Conservation (phyloP, 805 yeast genomes). For the Candida tibetensis region DNA sequence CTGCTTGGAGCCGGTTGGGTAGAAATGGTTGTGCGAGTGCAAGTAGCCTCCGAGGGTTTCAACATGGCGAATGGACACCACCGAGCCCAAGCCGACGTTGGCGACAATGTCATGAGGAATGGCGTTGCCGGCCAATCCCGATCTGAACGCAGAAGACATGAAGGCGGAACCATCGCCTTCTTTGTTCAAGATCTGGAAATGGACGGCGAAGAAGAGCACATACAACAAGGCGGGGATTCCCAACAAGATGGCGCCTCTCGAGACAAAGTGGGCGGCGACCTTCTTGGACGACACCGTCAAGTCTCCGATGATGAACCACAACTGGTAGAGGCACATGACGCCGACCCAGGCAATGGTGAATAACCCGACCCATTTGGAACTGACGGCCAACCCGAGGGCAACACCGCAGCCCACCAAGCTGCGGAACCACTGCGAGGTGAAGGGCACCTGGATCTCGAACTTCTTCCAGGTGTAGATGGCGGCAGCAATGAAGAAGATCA, state of each 20-base stretch:
- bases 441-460: slow-evolving; percentile 64
- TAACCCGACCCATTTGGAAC: slow-evolving; percentile 83
- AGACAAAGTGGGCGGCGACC: slow-evolving; percentile 45
- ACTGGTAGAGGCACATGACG: slow-evolving; percentile 51
- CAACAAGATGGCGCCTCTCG: slow-evolving; percentile 53
- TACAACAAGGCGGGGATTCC: slow-evolving; percentile 60
- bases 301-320: slow-evolving; percentile 77
- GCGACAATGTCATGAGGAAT: slow-evolving; percentile 60
- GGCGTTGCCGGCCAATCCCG: slow-evolving; percentile 55
- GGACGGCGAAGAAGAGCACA: slow-evolving; percentile 57
- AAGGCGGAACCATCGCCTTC: slow-evolving; percentile 75
- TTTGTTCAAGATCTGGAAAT: slow-evolving; percentile 52
- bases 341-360: slow-evolving; percentile 83
- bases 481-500: slow-evolving; percentile 73
- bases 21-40: slow-evolving; percentile 72
- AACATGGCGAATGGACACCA: slow-evolving; percentile 62
- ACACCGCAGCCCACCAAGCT: slow-evolving; percentile 62
- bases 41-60: slow-evolving; percentile 77
- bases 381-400: slow-evolving; percentile 68
- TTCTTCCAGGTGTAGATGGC: slow-evolving; percentile 63
- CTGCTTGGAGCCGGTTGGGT: slow-evolving; percentile 78
- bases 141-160: slow-evolving; percentile 69
- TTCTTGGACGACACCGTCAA: slow-evolving; percentile 46
- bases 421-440: slow-evolving; percentile 54
- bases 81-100: slow-evolving; percentile 72